phyloP scores from a whole-genome alignment of 1,139 yeast genomes.

The Protomyces inundatus region DNA sequence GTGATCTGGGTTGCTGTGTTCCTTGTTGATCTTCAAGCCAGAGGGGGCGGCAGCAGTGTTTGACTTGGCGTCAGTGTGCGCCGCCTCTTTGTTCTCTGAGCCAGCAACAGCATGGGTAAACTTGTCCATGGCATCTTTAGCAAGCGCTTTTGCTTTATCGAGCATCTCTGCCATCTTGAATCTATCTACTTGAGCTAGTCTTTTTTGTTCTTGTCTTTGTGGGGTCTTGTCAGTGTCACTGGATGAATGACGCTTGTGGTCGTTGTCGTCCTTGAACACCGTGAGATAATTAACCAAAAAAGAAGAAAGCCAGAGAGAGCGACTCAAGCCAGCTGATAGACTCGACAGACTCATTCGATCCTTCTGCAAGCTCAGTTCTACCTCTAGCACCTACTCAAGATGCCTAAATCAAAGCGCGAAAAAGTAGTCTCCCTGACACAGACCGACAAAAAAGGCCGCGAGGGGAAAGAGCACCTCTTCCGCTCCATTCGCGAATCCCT shows the following conservation, averaged over 20 bases:
- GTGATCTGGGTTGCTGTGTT: neutral
- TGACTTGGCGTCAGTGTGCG: neutral
- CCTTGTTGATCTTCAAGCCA: too few species aligned
- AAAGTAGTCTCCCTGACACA: slow-evolving; percentile 91
- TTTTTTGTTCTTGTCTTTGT: neutral
- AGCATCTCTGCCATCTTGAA: neutral
- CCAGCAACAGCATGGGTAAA: neutral
- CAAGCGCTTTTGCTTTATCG: neutral
- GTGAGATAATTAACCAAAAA: neutral
- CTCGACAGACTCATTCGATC: too few species aligned
- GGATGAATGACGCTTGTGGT: neutral
- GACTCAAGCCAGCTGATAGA: too few species aligned
- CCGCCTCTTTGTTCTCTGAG: neutral
- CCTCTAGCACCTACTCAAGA: slow-evolving; percentile 34
- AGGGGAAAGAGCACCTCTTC: slow-evolving; percentile 82
- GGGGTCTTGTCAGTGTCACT: neutral
- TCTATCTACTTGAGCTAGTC: neutral
- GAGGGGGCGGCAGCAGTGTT: neutral
- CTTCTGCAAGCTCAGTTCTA: too few species aligned
- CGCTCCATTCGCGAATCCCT: slow-evolving; percentile 81
- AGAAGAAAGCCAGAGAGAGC: neutral
- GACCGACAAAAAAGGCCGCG: slow-evolving; percentile 92
- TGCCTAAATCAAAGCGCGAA: slow-evolving; percentile 96
- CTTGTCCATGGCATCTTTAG: neutral
- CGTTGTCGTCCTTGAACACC: neutral